Evolutionary conservation across 805 yeast species (phyloP).

Genomic region (Nakazawaea populi): DNA sequence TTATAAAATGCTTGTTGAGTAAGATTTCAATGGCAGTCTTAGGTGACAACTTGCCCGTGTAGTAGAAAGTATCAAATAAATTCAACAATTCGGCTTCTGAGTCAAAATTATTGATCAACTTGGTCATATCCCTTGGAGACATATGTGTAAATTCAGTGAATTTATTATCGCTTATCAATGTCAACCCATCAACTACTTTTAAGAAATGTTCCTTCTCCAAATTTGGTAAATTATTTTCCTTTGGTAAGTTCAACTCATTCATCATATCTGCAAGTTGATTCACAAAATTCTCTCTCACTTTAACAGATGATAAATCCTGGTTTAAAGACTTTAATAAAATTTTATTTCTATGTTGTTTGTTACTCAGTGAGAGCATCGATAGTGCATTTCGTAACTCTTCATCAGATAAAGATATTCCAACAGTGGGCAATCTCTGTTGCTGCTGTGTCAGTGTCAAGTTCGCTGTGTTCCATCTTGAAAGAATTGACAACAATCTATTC

Average conservation of each 20-base stretch:
- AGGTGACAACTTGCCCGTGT: slow-evolving; percentile 2
- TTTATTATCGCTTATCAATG: not conserved
- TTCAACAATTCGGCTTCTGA: slow-evolving; percentile 1
- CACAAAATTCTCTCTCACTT: not conserved
- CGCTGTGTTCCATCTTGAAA: too few species aligned
- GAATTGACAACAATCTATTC: not conserved
- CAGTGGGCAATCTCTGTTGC: too few species aligned
- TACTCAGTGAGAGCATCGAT: not conserved
- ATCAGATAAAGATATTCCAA: not conserved
- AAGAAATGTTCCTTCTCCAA: slow-evolving; percentile 6
- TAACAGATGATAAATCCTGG: not conserved
- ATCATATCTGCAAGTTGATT: not conserved
- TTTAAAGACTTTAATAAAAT: not conserved
- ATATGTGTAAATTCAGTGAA: not conserved
- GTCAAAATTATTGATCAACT: not conserved
- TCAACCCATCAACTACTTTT: slow-evolving; percentile 6
- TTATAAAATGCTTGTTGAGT: slow-evolving; percentile 1
- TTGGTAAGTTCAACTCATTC: slow-evolving; percentile 9
- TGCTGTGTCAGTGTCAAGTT: too few species aligned
- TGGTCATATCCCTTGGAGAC: slow-evolving; percentile 2
- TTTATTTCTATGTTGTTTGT: not conserved
- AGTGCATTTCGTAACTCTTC: not conserved
- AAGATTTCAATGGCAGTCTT: slow-evolving; percentile 7
- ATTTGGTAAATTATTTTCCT: slow-evolving; percentile 2
- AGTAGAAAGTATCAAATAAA: slow-evolving; percentile 6